A percentile compares a stretch with the other conserved stretches of the same genome.
Evolutionary conservation across 1,284 basidiomycete genomes (phyloP).

Genomic region (Rhodotorula mucilaginosa): DNA sequence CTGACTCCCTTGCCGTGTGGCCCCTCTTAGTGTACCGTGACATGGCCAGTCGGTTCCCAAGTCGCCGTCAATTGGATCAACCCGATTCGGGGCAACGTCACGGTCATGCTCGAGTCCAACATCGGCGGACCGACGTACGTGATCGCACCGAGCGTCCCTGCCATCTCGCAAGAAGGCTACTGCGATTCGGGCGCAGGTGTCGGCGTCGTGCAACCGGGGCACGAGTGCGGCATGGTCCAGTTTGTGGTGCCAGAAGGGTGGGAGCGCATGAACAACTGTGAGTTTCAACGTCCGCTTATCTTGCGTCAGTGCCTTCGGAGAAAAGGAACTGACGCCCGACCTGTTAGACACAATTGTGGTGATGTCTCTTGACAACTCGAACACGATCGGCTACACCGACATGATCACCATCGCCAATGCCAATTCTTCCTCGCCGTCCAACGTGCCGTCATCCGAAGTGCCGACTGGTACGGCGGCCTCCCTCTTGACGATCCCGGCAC

Average conservation of each 20-base stretch:
- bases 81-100: slow-evolving; percentile 34
- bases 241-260: slow-evolving; percentile 32
- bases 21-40: slow-evolving; percentile 27
- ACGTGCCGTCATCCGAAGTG: not conserved
- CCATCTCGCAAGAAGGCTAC: slow-evolving; percentile 28
- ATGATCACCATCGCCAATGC: slow-evolving; percentile 28
- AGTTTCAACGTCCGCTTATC: not conserved
- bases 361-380: slow-evolving; percentile 23
- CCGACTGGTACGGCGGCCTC: slow-evolving; percentile 27
- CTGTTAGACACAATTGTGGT: slow-evolving; percentile 35
- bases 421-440: slow-evolving; percentile 2
- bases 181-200: slow-evolving; percentile 34
- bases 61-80: slow-evolving; percentile 41
- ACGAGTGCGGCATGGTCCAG: slow-evolving; percentile 34
- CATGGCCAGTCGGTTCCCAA: slow-evolving; percentile 33
- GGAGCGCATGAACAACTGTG: slow-evolving; percentile 34
- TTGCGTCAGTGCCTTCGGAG: rapidly evolving
- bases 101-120: slow-evolving; percentile 30
- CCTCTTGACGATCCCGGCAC: slow-evolving; percentile 23
- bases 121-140: slow-evolving; percentile 34
- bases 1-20: not conserved
- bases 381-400: slow-evolving; percentile 36
- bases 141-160: slow-evolving; percentile 22
- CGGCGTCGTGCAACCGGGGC: slow-evolving; percentile 24
- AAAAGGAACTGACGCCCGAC: not conserved